phyloP scores from a whole-genome alignment of 2,329 filamentous ascomycete species.

The Claviceps fusiformis region DNA sequence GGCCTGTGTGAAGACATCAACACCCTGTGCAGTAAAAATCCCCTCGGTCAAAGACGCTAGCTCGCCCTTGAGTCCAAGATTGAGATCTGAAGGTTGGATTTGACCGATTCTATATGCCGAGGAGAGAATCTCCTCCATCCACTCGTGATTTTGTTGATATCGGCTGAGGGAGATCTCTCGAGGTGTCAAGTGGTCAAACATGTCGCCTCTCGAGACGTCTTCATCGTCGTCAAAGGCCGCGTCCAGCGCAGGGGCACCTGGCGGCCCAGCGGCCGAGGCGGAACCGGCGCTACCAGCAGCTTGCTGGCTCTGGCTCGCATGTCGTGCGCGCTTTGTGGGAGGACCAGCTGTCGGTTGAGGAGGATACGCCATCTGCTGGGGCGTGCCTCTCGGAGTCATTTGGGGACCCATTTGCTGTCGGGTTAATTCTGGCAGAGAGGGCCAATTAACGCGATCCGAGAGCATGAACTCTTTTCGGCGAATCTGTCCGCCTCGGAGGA shows the following conservation, averaged over 20 bases:
- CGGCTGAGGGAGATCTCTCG: constrained; percentile 76
- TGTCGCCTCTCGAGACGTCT: constrained; percentile 72
- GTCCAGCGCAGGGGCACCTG: constrained; percentile 26
- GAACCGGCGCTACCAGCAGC: constrained; percentile 6
- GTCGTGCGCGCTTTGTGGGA: constrained; percentile 40
- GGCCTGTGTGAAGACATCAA: constrained; percentile 30
- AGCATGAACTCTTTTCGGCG: constrained; percentile 91
- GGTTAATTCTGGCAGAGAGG: constrained; percentile 52
- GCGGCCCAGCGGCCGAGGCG: constrained; percentile 12
- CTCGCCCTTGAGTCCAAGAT: constrained; percentile 72
- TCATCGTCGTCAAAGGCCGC: constrained; percentile 69
- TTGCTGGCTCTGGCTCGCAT: constrained; percentile 28
- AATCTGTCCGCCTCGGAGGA: constrained; percentile 64
- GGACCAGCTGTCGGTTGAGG: constrained; percentile 35
- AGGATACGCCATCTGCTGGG: constrained; percentile 50
- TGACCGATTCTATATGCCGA: constrained; percentile 78
- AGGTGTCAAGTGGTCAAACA: constrained; percentile 80
- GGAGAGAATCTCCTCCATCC: constrained; percentile 95
- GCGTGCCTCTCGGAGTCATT: constrained; percentile 33
- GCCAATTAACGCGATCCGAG: constrained; percentile 80
- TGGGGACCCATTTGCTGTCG: constrained; percentile 37
- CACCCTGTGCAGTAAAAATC: constrained; percentile 57
- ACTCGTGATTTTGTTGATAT: constrained; percentile 92
- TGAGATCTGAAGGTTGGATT: constrained; percentile 77
- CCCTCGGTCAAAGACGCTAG: constrained; percentile 70